Evolutionary conservation across 2,329 filamentous ascomycete species (phyloP), one percentile per base, ranked within the genome.

Genomic region (Cladosporium halotolerans): DNA sequence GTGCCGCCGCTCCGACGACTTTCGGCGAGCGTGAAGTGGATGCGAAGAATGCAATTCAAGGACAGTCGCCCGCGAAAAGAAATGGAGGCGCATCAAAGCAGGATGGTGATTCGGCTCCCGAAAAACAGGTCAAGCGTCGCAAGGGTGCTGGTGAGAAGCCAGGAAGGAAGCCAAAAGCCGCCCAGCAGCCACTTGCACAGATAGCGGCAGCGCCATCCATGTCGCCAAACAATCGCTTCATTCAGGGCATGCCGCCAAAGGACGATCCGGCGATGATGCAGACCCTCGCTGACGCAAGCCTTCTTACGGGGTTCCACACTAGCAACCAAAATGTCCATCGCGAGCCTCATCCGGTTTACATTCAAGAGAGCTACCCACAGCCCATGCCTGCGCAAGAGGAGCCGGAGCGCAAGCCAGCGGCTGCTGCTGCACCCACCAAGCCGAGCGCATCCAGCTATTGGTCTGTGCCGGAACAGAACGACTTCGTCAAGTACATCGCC

Each of bases 391-490:
- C 36, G 10, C 42, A 46, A 10, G 65, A 66, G 9, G 65, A 66
- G 6, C 44, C 42, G 2, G 61, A 59, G n/a, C 58, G 58, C 7
- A 43, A 47, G 31, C 44, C 42, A 9, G 45, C 39, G 16, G 44
- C 39, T 10, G 31, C 52, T 11, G 38, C 51, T 45, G 55, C 65
- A 34, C 40, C 59, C 23, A 56, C 63, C 16, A 63, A 66, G 55
- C 59, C 63, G 28, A 62, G 62, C 40, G 63, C 68, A 11, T 89
- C 86, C 1, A 92, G 88, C 68, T 93, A 93, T 68, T 93, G 88
- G 88, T 92, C 88, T 63, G 88, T 92, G 18, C 86, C 85, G 1
- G 88, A 93, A 70, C 79, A 85, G 52, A 85, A 79, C 44, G 88
- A 91, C 63, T 93, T 93, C 68, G 83, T 85, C 34, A 79, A 78